phyloP scores from a whole-genome alignment of 179 eudicot genomes.

The Beta macrorhiza region DNA sequence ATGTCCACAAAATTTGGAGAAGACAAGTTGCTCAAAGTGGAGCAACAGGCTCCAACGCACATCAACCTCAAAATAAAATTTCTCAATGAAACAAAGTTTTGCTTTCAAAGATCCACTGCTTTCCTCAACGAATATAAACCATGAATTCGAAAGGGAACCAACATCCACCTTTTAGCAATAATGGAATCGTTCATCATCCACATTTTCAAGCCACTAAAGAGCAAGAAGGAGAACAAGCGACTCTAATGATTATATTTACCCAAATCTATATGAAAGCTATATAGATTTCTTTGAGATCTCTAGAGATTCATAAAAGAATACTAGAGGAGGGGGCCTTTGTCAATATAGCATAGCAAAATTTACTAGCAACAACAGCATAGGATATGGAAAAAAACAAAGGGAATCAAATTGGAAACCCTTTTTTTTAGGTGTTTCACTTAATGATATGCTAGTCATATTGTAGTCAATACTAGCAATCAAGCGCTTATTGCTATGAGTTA shows the following conservation, averaged over 20 bases:
- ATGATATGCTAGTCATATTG: neutral
- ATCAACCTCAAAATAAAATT: too few relatives aligned
- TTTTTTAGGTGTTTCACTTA: neutral
- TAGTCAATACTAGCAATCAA: neutral
- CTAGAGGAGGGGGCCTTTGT: neutral
- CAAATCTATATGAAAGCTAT: neutral
- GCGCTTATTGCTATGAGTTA: neutral
- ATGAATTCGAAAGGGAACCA: too few relatives aligned
- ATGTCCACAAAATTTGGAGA: too few relatives aligned
- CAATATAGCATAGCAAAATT: neutral
- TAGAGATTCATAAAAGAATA: neutral
- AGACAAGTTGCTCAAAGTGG: too few relatives aligned
- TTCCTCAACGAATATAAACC: too few relatives aligned
- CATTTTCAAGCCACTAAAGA: too few relatives aligned
- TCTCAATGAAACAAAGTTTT: too few relatives aligned
- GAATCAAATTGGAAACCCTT: neutral
- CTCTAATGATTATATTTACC: neutral
- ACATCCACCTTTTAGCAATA: too few relatives aligned
- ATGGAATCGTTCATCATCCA: too few relatives aligned
- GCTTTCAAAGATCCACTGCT: too few relatives aligned
- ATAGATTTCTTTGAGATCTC: neutral
- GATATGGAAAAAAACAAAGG: neutral
- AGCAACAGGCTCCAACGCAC: too few relatives aligned
- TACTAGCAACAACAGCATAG: neutral
- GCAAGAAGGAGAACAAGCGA: neutral